Conservation (phyloP, 495 filamentous ascomycete genomes). For the Penicillium bialowiezense region DNA sequence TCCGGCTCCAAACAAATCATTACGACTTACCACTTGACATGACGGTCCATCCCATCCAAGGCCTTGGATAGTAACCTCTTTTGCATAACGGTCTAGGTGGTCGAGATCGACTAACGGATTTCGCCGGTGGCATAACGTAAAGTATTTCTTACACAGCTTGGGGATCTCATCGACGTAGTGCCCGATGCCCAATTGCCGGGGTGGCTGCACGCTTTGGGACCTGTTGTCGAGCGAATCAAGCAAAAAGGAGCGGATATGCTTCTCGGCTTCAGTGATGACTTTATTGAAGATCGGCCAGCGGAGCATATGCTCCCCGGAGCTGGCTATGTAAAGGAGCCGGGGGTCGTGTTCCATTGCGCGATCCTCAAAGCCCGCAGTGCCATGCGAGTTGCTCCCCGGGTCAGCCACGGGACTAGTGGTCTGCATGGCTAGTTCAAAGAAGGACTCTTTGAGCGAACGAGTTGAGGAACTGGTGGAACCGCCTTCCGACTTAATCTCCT, state of each 20-base stretch:
- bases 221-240: constrained; percentile 24
- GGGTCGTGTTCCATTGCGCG: constrained; percentile 21
- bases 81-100: constrained; percentile 20
- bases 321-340: constrained; percentile 19
- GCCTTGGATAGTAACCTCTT: constrained; percentile 24
- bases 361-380: constrained; percentile 14
- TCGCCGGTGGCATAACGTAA: constrained; percentile 16
- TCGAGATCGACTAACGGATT: constrained; percentile 24
- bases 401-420: constrained; percentile 15
- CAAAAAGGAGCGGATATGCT: constrained; percentile 22
- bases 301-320: constrained; percentile 27
- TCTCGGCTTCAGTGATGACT: constrained; percentile 23
- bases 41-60: constrained; percentile 26
- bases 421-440: constrained; percentile 15
- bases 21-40: constrained; percentile 26
- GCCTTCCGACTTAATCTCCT: constrained; percentile 22
- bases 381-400: constrained; percentile 9
- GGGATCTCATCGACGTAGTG: constrained; percentile 20
- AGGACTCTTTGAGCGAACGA: constrained; percentile 16
- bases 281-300: constrained; percentile 25
- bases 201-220: not conserved
- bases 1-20: not conserved
- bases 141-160: constrained; percentile 17
- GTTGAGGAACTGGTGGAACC: constrained; percentile 14
- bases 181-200: constrained; percentile 14